Evolutionary conservation across 192 early-diverging fungal genomes (phyloP).

Genomic region (Coemansia sp.): DNA sequence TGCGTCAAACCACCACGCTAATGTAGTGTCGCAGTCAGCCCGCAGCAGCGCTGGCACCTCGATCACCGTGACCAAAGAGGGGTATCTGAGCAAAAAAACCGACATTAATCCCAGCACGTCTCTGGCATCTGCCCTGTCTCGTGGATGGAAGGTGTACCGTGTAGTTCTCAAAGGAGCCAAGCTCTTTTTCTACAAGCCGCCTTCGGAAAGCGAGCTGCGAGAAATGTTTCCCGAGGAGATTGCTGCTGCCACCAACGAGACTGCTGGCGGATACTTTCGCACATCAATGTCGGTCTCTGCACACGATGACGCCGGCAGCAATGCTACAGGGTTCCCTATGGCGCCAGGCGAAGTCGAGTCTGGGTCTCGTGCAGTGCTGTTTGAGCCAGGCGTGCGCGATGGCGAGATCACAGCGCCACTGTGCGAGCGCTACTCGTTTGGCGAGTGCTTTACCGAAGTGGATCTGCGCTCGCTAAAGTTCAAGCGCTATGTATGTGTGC

Average conservation of each 20-base stretch:
- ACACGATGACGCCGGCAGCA: slow-evolving; percentile 19
- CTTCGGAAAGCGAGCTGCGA: slow-evolving; percentile 57
- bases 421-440: slow-evolving; percentile 60
- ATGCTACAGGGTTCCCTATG: slow-evolving; percentile 50
- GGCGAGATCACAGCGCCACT: slow-evolving; percentile 55
- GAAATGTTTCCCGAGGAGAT: slow-evolving; percentile 56
- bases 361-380: slow-evolving; percentile 54
- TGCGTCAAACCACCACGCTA: slow-evolving; percentile 17
- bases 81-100: slow-evolving; percentile 72
- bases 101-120: slow-evolving; percentile 63
- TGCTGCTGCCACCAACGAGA: slow-evolving; percentile 48
- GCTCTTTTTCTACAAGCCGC: slow-evolving; percentile 70
- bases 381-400: slow-evolving; percentile 58
- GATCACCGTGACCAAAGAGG: slow-evolving; percentile 53
- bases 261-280: slow-evolving; percentile 45
- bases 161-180: slow-evolving; percentile 72
- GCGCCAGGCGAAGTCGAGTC: slow-evolving; percentile 60
- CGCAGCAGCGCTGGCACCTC: slow-evolving; percentile 42
- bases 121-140: slow-evolving; percentile 56
- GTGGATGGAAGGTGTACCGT: slow-evolving; percentile 76
- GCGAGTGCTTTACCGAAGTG: slow-evolving; percentile 66
- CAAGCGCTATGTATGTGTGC: slow-evolving; percentile 61
- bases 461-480: slow-evolving; percentile 61
- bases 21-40: slow-evolving; percentile 21
- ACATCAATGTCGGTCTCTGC: slow-evolving; percentile 29